These are phyloP conservation scores for Usnea hakonensis DNA, from an alignment of 495 filamentous ascomycete species.

Conservation along the genomic window DNA sequence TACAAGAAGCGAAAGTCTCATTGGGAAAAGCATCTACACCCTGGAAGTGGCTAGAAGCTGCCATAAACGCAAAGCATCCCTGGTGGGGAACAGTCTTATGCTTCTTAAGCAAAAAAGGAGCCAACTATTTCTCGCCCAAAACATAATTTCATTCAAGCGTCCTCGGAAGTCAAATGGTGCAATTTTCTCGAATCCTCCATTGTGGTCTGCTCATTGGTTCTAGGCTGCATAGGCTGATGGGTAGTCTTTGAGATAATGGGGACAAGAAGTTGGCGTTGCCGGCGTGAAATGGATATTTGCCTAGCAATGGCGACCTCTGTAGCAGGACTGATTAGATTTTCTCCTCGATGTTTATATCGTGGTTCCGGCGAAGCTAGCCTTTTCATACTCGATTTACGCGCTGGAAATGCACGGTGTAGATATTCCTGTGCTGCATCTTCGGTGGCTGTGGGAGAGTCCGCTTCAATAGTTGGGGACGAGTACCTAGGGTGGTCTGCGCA, in stretches of 20 bases:
- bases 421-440: background rate
- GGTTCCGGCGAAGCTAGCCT: background rate
- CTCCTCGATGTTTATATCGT: background rate
- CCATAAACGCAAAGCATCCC: background rate
- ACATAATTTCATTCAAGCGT: background rate
- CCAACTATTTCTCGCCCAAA: background rate
- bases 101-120: background rate
- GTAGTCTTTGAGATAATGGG: conserved; percentile 16
- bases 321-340: conserved; percentile 23
- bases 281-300: conserved; percentile 50
- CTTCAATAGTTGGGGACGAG: background rate
- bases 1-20: conserved; percentile 3
- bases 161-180: conserved; percentile 13
- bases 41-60: background rate
- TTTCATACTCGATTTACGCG: conserved; percentile 18
- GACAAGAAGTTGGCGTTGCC: conserved; percentile 44
- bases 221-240: conserved; percentile 20
- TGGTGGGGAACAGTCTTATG: background rate
- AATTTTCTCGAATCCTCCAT: conserved; percentile 8
- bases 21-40: background rate
- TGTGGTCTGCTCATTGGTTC: conserved; percentile 9
- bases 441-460: background rate
- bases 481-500: conserved; percentile 1
- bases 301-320: conserved; percentile 53
- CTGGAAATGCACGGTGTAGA: conserved; percentile 12